phyloP scores from a whole-genome alignment of 23 red algal species.

The Agarophyton chilense region DNA sequence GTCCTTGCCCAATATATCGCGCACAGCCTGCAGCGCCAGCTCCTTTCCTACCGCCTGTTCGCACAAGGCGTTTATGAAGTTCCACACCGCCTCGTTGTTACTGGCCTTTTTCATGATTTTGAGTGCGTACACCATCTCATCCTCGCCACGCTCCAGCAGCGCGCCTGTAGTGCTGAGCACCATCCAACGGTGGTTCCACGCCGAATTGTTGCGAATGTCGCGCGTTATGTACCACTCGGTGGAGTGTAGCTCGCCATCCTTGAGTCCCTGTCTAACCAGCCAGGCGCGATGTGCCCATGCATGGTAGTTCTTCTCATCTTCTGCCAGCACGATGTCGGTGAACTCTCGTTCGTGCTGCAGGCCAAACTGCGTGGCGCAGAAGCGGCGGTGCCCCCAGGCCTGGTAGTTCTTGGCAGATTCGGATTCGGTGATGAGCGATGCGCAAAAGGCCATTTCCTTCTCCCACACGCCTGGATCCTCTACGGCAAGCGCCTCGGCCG shows the following conservation, averaged over 20 bases:
- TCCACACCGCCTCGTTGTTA: slow-evolving; percentile 68
- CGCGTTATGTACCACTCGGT: slow-evolving; percentile 50
- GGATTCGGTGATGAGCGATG: background rate
- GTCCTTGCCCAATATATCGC: background rate
- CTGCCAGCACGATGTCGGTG: slow-evolving; percentile 49
- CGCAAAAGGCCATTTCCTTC: slow-evolving; percentile 44
- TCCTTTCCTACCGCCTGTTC: background rate
- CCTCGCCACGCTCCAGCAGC: background rate
- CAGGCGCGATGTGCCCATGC: slow-evolving; percentile 89
- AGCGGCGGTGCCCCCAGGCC: slow-evolving; percentile 82
- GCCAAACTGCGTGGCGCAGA: background rate
- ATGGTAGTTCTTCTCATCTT: slow-evolving; percentile 94
- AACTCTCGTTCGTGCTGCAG: slow-evolving; percentile 50
- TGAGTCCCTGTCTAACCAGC: slow-evolving; percentile 48
- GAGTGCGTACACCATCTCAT: slow-evolving; percentile 47
- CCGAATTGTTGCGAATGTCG: slow-evolving; percentile 90
- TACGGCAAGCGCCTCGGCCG: slow-evolving; percentile 20
- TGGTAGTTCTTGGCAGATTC: slow-evolving; percentile 83
- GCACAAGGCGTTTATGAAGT: slow-evolving; percentile 47
- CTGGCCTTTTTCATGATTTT: slow-evolving; percentile 6
- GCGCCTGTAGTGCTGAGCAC: slow-evolving; percentile 22
- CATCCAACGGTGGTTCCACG: slow-evolving; percentile 83
- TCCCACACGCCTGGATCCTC: slow-evolving; percentile 17
- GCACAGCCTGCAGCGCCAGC: background rate
- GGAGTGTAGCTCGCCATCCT: slow-evolving; percentile 32